Base-by-base conservation (phyloP, 768 basidiomycete species). In the Paxillus ammoniavirescens region DNA sequence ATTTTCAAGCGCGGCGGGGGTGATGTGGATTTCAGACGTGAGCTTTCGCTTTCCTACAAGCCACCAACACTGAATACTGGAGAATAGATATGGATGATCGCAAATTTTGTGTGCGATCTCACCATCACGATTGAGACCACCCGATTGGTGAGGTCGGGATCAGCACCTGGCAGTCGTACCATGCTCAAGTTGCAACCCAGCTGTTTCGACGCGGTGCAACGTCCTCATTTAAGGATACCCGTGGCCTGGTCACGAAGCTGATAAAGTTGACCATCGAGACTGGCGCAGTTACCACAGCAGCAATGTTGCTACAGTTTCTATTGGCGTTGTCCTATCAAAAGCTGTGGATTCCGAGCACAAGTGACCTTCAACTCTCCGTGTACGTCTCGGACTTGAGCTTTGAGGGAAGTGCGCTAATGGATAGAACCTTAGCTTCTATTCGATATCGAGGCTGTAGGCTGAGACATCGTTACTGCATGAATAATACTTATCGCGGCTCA, bases 221-320 rank as follows among this genome's bases (percentile, higher is more conserved):
- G 14, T 21, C 21, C 9, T 14, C 23, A 12, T 49, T 49, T 13
- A 36, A 38, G n/a, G 26, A 49, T 15, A 49, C 49, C 14, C 35
- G 49, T 23, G 17, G 8, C 12, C 21, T 49, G 8, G 49, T 41
- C 5, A 13, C 37, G 10, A 41, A 49, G 28, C n/a, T 49, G 17
- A 30, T 49, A 14, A 49, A 41, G 37, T 23, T 49, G 49, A 49
- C 49, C 17, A 8, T 49, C 21, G 46, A 49, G 49, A 49, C 49
- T 15, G 49, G 49, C 15, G 38, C 37, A 18, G 38, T 49, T n/a
- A 49, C 49, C 18, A 41, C 38, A 13, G 28, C 23, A 12, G 49
- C 49, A 14, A 26, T 47, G 17, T 47, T 47, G 33, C 30, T 47
- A 17, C 17, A 2, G 35, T 35, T 47, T 18, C 5, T 36, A 15